Base-by-base conservation (phyloP, 805 yeast species). In the Geotrichum ghanense region DNA sequence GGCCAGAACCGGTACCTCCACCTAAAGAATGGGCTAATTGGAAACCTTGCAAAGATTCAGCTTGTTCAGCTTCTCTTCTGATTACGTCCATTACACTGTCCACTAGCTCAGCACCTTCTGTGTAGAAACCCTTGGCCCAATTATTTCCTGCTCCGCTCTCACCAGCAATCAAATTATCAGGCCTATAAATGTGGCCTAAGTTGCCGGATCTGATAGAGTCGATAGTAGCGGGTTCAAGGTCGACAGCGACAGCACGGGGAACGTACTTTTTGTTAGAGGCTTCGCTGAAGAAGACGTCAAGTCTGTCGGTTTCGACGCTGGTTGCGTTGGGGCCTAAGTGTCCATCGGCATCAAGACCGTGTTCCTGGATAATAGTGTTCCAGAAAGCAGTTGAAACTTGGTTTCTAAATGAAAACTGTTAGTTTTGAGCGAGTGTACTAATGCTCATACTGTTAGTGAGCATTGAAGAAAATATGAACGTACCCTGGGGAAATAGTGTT, bases 51-150 rank as follows among this genome's bases (percentile, higher is more conserved):
- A 88, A 74, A 51, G 94, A 82, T 65, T 88, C 96, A 66, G 94
- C 79, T 40, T 83, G 83, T 71, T 88, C 96, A 26, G 94, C 95
- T 68, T 88, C 96, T 66, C 95, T 81, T 70, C 96, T 80, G 42
- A 88, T 78, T 27, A 83, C 87, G 55, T 88, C 96, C 74, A 88
- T 68, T 19, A 88, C 95, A 21, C 87, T 76, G 61, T 88, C 95
- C 40, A 85, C 89, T 54, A 88, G 74, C 71, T 88, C 96, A 3
- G 96, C 95, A 58, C 96, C 96, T 67, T 88, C 96, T 34, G 96
- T 88, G 72, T 88, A 88, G 69, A 84, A 92, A 62, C 96, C 96
- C 66, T 87, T 88, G 47, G 96, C 96, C 96, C 96, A 88, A 58
- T 85, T 94, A 61, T 88, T 88, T 58, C 95, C 96, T 1, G 96